phyloP scores from a whole-genome alignment of 2,329 filamentous ascomycete species.

The Ophiostoma sp. region DNA sequence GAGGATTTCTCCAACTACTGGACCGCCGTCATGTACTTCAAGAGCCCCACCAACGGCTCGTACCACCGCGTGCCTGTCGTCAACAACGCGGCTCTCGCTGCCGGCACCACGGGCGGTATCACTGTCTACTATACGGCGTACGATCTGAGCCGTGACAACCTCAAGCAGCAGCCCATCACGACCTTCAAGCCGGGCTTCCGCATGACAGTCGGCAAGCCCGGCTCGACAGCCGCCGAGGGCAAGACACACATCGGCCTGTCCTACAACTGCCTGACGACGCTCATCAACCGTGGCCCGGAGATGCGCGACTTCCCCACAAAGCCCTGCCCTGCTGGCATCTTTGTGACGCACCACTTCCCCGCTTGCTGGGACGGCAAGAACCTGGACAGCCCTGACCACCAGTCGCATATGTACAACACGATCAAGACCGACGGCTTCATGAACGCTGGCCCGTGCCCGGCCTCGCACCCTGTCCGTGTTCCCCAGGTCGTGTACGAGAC shows the following conservation, averaged over 20 bases:
- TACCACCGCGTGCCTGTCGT: slow-evolving; percentile 29
- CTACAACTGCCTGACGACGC: slow-evolving; percentile 30
- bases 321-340: slow-evolving; percentile 31
- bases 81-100: slow-evolving; percentile 28
- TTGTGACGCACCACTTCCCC: slow-evolving; percentile 33
- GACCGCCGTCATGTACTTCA: slow-evolving; percentile 31
- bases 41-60: slow-evolving; percentile 26
- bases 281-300: slow-evolving; percentile 30
- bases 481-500: slow-evolving; percentile 41
- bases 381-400: slow-evolving; percentile 44
- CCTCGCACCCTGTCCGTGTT: slow-evolving; percentile 39
- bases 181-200: slow-evolving; percentile 32
- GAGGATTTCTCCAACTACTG: slow-evolving; percentile 43
- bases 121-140: slow-evolving; percentile 30
- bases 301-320: slow-evolving; percentile 28
- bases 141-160: slow-evolving; percentile 26
- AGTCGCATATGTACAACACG: slow-evolving; percentile 32
- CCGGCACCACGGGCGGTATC: slow-evolving; percentile 28
- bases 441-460: slow-evolving; percentile 37
- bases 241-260: slow-evolving; percentile 29
- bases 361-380: slow-evolving; percentile 61
- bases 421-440: slow-evolving; percentile 37
- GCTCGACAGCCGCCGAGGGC: slow-evolving; percentile 22
- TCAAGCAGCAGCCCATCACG: slow-evolving; percentile 26
- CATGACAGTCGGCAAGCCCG: slow-evolving; percentile 33